Evolutionary conservation across 2,329 filamentous ascomycete species (phyloP), one percentile per base, ranked within the genome.

Genomic region (Aspergillus bombycis): DNA sequence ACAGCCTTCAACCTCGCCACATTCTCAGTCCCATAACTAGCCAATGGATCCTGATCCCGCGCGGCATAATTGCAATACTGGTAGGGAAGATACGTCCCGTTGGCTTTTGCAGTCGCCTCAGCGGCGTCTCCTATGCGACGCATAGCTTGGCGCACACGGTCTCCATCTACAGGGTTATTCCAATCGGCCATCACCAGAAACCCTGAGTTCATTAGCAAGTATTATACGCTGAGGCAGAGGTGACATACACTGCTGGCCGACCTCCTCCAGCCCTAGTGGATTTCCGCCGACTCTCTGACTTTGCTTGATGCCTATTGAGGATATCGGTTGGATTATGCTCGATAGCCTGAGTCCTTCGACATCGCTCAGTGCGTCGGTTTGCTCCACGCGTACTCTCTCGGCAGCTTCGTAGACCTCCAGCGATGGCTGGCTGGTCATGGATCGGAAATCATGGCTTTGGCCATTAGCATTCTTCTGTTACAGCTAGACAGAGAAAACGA

Each of bases 51-150:
- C 36, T 38, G 36, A 38, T 38, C 16, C 66, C 62, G 61, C 16
- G 63, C 62, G 3, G 65, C 50, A 61, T 70, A 67, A 30, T 67
- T 67, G 7, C 54, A 62, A 30, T 68, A 66, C 32, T 60, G 62
- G 53, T 60, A 70, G 3, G 57, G 53, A 23, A 64, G 46, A 54
- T 64, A 64, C 19, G 48, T 55, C 2, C 62, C 63, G 2, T 59
- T 60, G 23, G 32, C 52, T 26, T 65, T 63, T 3, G 65, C 62
- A 1, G 55, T 48, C 12, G 57, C 30, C 36, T 67, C 62, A 1
- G 64, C 65, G 4, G 38, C 58, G 56, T 67, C 62, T 3, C 67
- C 57, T 28, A 66, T 68, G 19, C 62, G 64, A 16, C 63, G 59
- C 8, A 55, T 32, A 10, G 63, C 65, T 8, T 58, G 61, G 1